Conservation (phyloP, 495 filamentous ascomycete genomes). For the Cercophora scortea region DNA sequence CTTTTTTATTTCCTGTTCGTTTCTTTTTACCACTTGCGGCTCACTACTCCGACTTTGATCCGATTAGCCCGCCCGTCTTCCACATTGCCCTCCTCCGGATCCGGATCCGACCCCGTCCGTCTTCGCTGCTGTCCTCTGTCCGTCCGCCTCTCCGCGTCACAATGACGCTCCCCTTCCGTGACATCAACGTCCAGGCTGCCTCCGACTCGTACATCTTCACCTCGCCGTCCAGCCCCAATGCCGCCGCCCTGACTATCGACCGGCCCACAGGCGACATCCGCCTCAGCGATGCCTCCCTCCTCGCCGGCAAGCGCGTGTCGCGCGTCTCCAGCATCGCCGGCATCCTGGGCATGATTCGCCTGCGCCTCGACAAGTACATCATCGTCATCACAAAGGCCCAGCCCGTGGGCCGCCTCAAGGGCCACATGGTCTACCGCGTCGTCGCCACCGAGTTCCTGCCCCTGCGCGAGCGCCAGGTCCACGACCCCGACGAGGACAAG, state of each 20-base stretch:
- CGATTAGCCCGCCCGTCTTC: no score
- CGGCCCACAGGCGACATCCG: constrained; percentile 88
- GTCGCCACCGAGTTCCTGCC: constrained; percentile 88
- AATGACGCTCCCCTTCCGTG: constrained; percentile 74
- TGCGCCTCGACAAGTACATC: constrained; percentile 93
- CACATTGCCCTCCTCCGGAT: no score
- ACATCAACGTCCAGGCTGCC: constrained; percentile 92
- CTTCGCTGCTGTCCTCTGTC: no score
- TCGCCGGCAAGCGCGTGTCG: constrained; percentile 73
- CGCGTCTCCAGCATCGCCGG: constrained; percentile 72
- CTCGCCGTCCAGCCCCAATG: constrained; percentile 84
- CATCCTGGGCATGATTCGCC: constrained; percentile 82
- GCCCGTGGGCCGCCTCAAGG: constrained; percentile 81
- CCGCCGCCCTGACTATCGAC: constrained; percentile 79
- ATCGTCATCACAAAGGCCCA: constrained; percentile 92
- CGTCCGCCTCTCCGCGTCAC: constrained; percentile 1
- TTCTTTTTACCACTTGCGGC: no score
- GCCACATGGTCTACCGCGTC: constrained; percentile 90
- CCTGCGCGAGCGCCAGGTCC: constrained; percentile 82
- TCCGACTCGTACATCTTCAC: constrained; percentile 91
- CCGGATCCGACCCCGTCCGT: no score
- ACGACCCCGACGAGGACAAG: constrained; percentile 86
- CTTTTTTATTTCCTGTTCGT: no score
- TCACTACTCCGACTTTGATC: no score
- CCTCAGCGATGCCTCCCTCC: constrained; percentile 66